These are phyloP conservation scores for Nissolia schottii DNA, from an alignment of 306 rosid genomes.

Conservation along the genomic window DNA sequence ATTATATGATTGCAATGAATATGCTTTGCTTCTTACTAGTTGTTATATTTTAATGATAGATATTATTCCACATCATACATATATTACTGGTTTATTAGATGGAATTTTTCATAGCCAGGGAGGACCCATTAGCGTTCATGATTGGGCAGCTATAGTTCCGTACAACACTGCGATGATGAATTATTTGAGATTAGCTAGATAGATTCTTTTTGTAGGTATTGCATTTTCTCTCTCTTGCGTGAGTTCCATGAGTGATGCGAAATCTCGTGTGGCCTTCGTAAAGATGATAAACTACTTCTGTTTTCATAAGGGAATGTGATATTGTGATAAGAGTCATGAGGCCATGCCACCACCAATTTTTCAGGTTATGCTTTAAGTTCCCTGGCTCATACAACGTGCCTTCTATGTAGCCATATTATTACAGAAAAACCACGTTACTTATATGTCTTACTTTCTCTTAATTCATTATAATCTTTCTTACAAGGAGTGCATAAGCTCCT, in stretches of 20 bases:
- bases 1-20: background rate
- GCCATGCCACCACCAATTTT: background rate
- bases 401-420: background rate
- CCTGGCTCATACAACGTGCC: background rate
- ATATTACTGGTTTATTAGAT: background rate
- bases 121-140: background rate
- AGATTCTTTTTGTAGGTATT: background rate
- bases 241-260: background rate
- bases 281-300: background rate
- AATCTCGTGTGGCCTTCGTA: constrained; percentile 7
- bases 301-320: background rate
- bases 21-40: background rate
- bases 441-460: background rate
- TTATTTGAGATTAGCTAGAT: background rate
- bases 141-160: background rate
- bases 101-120: constrained; percentile 10
- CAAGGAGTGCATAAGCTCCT: background rate
- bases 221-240: background rate
- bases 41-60: background rate
- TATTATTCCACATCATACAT: background rate
- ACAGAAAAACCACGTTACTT: background rate
- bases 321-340: background rate
- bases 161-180: background rate
- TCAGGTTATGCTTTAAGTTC: background rate
- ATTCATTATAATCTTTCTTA: background rate